Evolutionary conservation across 257 asterid species (phyloP).

Genomic region (Lavandula angustifolia): DNA sequence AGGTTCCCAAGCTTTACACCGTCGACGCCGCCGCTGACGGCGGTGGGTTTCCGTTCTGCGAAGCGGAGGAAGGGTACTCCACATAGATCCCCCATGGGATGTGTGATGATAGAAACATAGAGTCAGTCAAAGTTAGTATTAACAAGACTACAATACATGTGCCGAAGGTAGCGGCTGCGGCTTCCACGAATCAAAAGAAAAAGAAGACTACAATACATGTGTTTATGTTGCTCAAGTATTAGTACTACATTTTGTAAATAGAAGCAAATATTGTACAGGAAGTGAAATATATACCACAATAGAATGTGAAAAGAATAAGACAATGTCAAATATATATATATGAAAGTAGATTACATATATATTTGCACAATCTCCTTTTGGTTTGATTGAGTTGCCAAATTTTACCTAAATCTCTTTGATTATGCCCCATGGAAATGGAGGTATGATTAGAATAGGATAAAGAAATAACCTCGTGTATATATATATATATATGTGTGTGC

Average conservation of each 20-base stretch:
- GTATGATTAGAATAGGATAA: background rate
- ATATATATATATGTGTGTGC: no score
- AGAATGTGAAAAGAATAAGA: constrained; percentile 37
- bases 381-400: background rate
- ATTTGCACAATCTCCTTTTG: background rate
- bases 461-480: no score
- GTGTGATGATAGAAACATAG: constrained; percentile 43
- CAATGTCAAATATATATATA: constrained; percentile 11
- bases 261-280: constrained; percentile 37
- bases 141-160: background rate
- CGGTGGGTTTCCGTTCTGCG: constrained; percentile 51
- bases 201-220: background rate
- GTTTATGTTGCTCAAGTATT: background rate
- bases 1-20: constrained; percentile 64
- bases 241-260: constrained; percentile 47
- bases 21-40: constrained; percentile 75
- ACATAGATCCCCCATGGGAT: constrained; percentile 86
- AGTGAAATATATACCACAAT: constrained; percentile 26
- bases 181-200: no score
- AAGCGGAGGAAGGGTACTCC: constrained; percentile 90
- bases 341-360: no score
- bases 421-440: no score
- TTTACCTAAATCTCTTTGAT: no score
- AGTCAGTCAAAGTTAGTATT: no score
- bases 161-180: no score